Conservation (phyloP, 768 basidiomycete species). For the Xanthoconium stramineum region DNA sequence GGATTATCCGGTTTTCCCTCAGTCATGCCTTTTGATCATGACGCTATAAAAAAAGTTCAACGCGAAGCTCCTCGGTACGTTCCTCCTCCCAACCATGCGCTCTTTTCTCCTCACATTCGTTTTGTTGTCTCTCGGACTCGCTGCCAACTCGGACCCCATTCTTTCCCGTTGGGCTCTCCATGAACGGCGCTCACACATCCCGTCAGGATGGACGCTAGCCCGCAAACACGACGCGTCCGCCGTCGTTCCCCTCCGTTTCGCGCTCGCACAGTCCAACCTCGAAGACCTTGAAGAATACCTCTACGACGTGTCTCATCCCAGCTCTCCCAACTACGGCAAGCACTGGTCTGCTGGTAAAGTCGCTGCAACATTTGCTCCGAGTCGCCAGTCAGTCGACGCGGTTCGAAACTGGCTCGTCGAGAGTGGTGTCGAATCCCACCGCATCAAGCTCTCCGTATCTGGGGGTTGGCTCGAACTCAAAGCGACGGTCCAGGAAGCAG, state of each 20-base stretch:
- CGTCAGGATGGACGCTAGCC: constrained; percentile 36
- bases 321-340: constrained; percentile 42
- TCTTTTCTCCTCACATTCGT: constrained; percentile 21
- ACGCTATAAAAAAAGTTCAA: neutral
- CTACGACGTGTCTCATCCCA: constrained; percentile 41
- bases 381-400: constrained; percentile 31
- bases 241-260: constrained; percentile 44
- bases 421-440: constrained; percentile 34
- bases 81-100: constrained; percentile 7
- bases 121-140: constrained; percentile 21
- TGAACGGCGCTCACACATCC: constrained; percentile 33
- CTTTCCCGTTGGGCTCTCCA: constrained; percentile 10
- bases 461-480: constrained; percentile 41
- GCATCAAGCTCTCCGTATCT: constrained; percentile 32
- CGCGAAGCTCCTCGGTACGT: neutral
- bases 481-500: constrained; percentile 41
- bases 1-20: neutral
- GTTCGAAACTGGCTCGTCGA: constrained; percentile 41
- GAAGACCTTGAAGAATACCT: constrained; percentile 40
- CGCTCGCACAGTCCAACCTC: constrained; percentile 41
- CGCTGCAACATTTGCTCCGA: constrained; percentile 42
- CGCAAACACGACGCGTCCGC: constrained; percentile 31
- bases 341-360: constrained; percentile 43
- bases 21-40: neutral
- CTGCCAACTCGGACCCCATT: constrained; percentile 1